Base-by-base conservation (phyloP, 495 filamentous ascomycete species). In the Podospora pseudopauciseta region DNA sequence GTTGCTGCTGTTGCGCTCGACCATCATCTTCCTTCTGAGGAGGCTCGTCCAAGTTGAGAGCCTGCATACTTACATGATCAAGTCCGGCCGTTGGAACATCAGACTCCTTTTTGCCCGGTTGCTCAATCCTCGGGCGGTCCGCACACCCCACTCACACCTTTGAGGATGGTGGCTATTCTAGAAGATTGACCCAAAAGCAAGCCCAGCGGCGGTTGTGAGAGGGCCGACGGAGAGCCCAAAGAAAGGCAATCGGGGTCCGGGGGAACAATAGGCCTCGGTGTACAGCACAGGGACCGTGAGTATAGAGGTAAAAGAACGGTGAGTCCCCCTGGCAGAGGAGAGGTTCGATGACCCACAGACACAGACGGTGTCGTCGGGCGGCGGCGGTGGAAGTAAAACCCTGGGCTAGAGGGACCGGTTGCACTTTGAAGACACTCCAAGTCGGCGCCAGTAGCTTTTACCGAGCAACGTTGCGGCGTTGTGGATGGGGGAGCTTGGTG, bases 1-100 rank as follows among this genome's bases (percentile, higher is more conserved):
- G 74, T 20, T 65, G 34, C 44, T 34, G 27, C 6, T 65, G 64
- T 28, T 65, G 64, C 15, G 27, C 64, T 26, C 32, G 55, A 26
- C 55, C 55, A 26, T 58, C 55, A 20, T 58, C 55, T 58, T 58
- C 55, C 55, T 58, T 58, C 5, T 19, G 55, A 26, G 23, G 55
- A 11, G 13, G n/a, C n/a, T 58, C 55, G 55, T 15, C 55, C 55
- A 58, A 26, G 55, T 58, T 58, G 18, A 58, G n/a, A 20, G 55
- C n/a, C n/a, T 58, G 55, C 55, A 58, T 58, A 6, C 55, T 58
- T 58, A 58, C 55, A 58, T 58, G 55, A 58, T 58, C 55, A 58
- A 20, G n/a, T 5, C 55, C 55, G 19, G 23, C 23, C 55, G n/a
- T 20, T 20, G 26, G 15, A 58, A 20, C 55, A 58, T 58, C 55